Evolutionary conservation across 2,329 filamentous ascomycete species (phyloP).

Genomic region (Tolypocladium paradoxum): DNA sequence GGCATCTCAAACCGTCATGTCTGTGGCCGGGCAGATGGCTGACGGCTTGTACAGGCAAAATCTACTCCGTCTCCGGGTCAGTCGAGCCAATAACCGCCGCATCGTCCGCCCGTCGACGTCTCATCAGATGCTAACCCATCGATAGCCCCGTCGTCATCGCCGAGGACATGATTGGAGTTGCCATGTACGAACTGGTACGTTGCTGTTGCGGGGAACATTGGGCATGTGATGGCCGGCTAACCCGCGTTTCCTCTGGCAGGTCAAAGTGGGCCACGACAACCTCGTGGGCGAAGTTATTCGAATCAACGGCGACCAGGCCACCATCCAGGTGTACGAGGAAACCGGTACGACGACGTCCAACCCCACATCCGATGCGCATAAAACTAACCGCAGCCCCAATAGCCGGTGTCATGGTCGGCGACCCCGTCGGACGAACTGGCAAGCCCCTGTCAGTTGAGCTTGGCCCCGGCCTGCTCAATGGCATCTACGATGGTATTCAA

Average conservation of each 20-base stretch:
- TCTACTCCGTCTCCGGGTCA: constrained; percentile 53
- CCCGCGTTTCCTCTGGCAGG: constrained; percentile 34
- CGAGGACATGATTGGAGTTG: constrained; percentile 97
- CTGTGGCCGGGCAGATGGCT: constrained; percentile 5
- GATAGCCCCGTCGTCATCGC: constrained; percentile 82
- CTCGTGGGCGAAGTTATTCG: constrained; percentile 97
- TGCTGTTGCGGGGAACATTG: neutral
- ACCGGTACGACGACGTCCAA: constrained; percentile 53
- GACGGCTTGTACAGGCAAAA: constrained; percentile 37
- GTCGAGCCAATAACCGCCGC: constrained; percentile 14
- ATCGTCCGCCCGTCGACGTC: neutral
- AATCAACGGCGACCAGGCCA: constrained; percentile 89
- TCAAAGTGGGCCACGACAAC: constrained; percentile 82
- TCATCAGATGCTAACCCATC: constrained; percentile 9
- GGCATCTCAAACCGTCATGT: constrained; percentile 7
- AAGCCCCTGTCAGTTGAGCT: constrained; percentile 97
- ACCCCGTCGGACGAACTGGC: constrained; percentile 80
- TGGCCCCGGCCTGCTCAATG: constrained; percentile 93
- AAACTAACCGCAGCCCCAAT: constrained; percentile 1
- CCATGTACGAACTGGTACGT: constrained; percentile 96
- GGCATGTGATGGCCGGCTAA: neutral
- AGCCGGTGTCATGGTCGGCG: constrained; percentile 93
- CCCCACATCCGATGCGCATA: neutral
- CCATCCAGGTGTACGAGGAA: constrained; percentile 98
- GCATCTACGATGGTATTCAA: constrained; percentile 99